Percentiles rank a stretch among this genome's conserved stretches.
Evolutionary conservation across 2,329 filamentous ascomycete species (phyloP).

Genomic region (Clonostachys sp.): DNA sequence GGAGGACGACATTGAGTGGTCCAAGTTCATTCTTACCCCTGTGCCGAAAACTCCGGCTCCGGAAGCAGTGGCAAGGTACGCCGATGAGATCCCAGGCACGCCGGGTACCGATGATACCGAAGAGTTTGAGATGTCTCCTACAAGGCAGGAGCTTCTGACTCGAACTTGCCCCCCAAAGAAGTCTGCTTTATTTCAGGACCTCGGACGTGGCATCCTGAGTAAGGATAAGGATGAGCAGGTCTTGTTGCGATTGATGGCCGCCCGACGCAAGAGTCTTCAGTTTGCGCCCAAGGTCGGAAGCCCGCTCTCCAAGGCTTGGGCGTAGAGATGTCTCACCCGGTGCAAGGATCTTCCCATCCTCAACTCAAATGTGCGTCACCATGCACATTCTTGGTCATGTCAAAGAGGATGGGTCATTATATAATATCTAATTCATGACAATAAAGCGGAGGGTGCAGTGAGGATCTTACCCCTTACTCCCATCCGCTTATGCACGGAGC

Average conservation of each 20-base stretch:
- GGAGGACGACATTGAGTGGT: conserved; percentile 33
- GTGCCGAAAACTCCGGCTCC: conserved; percentile 56
- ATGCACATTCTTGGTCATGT: neutral
- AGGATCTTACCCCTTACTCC: no score
- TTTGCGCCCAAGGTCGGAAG: conserved; percentile 73
- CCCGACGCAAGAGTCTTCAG: conserved; percentile 71
- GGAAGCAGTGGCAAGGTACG: conserved; percentile 47
- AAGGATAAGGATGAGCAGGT: conserved; percentile 51
- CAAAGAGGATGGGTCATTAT: neutral
- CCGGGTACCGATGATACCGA: conserved; percentile 28
- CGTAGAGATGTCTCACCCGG: conserved; percentile 8
- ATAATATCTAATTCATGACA: no score
- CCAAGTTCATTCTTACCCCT: conserved; percentile 43
- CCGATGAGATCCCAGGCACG: conserved; percentile 42
- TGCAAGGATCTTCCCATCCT: neutral
- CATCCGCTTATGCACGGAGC: no score
- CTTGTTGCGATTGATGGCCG: conserved; percentile 62
- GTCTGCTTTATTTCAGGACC: conserved; percentile 19
- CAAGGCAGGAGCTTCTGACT: conserved; percentile 31
- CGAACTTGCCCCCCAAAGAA: conserved; percentile 52
- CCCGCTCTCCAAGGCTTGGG: conserved; percentile 59
- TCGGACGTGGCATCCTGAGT: conserved; percentile 39
- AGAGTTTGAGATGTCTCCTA: conserved; percentile 20
- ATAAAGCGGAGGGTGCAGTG: no score
- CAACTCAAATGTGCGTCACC: neutral